These are phyloP conservation scores for Galium porrigens DNA, from an alignment of 305 asterid species.

Conservation along the genomic window DNA sequence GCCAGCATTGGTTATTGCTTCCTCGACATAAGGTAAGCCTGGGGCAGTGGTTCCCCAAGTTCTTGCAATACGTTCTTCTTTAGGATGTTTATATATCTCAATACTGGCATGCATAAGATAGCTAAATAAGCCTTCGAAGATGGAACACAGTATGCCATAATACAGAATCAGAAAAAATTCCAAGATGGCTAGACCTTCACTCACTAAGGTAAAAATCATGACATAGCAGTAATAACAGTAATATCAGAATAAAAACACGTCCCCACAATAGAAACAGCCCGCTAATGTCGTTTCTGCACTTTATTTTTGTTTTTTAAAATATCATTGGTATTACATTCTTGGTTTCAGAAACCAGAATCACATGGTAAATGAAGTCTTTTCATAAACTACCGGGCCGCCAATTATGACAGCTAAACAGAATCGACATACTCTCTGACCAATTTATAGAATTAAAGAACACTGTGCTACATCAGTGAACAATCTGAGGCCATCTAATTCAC, in stretches of 20 bases:
- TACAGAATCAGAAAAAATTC: conserved; percentile 1
- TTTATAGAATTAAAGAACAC: neutral
- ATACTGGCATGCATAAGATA: conserved; percentile 27
- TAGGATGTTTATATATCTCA: conserved; percentile 79
- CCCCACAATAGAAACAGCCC: neutral
- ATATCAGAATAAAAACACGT: neutral
- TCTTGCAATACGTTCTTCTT: conserved; percentile 84
- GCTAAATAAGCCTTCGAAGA: neutral
- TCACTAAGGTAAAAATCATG: neutral
- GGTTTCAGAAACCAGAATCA: neutral
- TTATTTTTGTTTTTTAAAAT: neutral
- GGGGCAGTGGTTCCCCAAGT: conserved; percentile 87
- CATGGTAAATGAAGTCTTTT: too few relatives aligned
- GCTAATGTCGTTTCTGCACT: neutral
- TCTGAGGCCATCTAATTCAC: neutral
- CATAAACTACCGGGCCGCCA: neutral
- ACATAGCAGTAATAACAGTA: neutral
- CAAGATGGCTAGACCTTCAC: neutral
- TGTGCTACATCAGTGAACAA: neutral
- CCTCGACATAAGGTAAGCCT: conserved; percentile 73
- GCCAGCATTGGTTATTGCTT: conserved; percentile 52
- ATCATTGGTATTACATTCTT: neutral
- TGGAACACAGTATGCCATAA: neutral
- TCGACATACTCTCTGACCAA: neutral
- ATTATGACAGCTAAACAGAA: neutral